Evolutionary conservation across 345 rosid species (phyloP), one percentile per base, ranked within the genome.

Genomic region (Gossypium stocksii): DNA sequence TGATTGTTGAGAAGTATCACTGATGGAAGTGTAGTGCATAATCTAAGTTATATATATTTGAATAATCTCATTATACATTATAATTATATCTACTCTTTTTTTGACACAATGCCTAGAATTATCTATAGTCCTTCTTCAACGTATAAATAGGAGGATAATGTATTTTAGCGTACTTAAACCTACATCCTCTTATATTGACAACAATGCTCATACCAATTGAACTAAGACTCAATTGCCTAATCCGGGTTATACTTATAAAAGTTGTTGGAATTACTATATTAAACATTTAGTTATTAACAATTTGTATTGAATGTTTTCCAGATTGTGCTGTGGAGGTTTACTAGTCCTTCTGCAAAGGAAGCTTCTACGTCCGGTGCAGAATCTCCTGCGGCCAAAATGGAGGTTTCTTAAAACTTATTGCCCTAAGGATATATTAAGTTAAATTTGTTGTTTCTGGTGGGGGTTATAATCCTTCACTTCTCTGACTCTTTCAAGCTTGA

Each of bases 71-170:
- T 34, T 34, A 34, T 34, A 34, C 0, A 0, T 34, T 5, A 0
- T 5, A 1, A 5, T 34, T 1, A 34, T 34, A 34, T 34, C 0
- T 34, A 34, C 0, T 34, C 1, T 34, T 34, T 34, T 29, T 34
- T 5, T 34, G 7, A 34, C 1, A 34, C 0, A 5, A 34, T 34
- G 7, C 1, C 0, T 34, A 5, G 41, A 34, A 34, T 1, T 34
- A 34, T 34, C 0, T 0, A 34, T 34, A 1, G 0, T 0, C 0
- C 0, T 1, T 34, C 1, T 0, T 34, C 7, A 34, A 34, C 1
- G 0, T 5, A 34, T 34, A 34, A 34, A 5, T 34, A 34, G 1
- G 41, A 34, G 41, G 7, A 34, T 34, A 34, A 34, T 34, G 1
- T 1, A 5, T 6, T 34, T 34, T 0, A 34, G 1, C 41, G 1